These are phyloP conservation scores for Saccharomyces hybrid DNA, from an alignment of 1,139 yeast species.

Conservation along the genomic window DNA sequence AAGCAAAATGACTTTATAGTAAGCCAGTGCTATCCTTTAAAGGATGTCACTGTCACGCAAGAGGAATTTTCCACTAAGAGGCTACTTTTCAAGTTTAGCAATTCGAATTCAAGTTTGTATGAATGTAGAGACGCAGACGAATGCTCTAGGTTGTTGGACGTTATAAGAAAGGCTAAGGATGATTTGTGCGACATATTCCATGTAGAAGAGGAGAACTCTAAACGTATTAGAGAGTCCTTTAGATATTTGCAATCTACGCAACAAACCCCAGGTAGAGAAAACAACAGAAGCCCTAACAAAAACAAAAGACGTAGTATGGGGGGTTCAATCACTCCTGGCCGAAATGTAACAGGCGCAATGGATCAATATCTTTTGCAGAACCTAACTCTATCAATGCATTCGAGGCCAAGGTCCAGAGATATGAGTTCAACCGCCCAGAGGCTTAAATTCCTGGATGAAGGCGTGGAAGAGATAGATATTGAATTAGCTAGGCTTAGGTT, in stretches of 20 bases:
- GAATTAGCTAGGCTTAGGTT: slow-evolving; percentile 25
- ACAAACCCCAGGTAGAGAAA: slow-evolving; percentile 27
- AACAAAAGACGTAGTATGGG: slow-evolving; percentile 24
- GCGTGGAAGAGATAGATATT: slow-evolving; percentile 28
- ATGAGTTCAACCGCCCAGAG: slow-evolving; percentile 14
- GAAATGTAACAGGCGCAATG: slow-evolving; percentile 8
- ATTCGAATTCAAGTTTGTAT: slow-evolving; percentile 17
- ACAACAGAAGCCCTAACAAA: slow-evolving; percentile 24
- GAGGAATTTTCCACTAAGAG: slow-evolving; percentile 24
- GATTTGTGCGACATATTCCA: slow-evolving; percentile 44
- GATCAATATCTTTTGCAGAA: slow-evolving; percentile 23
- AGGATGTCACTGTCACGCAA: slow-evolving; percentile 45
- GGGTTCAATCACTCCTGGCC: slow-evolving; percentile 1
- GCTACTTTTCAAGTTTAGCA: slow-evolving; percentile 25
- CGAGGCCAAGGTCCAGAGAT: slow-evolving; percentile 20
- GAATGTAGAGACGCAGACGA: slow-evolving; percentile 60
- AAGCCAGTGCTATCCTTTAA: slow-evolving; percentile 71
- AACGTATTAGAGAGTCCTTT: slow-evolving; percentile 41
- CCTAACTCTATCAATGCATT: slow-evolving; percentile 28
- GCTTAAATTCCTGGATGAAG: slow-evolving; percentile 22
- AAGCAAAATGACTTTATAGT: slow-evolving; percentile 48
- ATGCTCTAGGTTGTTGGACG: slow-evolving; percentile 48
- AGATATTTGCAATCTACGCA: slow-evolving; percentile 35
- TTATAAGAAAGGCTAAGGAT: slow-evolving; percentile 57
- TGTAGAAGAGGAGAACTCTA: slow-evolving; percentile 39